These are phyloP conservation scores for Nemania bipapillata DNA, from an alignment of 2,329 filamentous ascomycete species.

Conservation along the genomic window DNA sequence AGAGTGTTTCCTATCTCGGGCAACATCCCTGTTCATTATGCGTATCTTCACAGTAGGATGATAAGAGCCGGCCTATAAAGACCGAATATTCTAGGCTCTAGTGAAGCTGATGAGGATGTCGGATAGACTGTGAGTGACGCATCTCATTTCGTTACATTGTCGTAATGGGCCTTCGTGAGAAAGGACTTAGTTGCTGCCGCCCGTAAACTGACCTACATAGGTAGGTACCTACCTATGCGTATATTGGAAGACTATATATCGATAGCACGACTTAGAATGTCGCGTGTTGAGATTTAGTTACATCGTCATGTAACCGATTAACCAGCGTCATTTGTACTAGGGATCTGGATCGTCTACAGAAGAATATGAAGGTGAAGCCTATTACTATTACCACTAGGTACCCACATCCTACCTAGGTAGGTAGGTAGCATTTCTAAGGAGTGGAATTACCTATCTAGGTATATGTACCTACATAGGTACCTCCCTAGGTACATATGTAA, in stretches of 20 bases:
- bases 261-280: not conserved
- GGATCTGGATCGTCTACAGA: no score
- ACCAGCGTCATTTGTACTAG: not conserved
- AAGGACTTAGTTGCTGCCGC: not conserved
- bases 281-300: not conserved
- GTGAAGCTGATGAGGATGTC: not conserved
- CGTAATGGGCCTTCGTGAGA: not conserved
- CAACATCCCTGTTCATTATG: conserved; percentile 1
- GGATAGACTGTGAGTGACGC: no score
- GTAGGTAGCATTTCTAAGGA: not conserved
- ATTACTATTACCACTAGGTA: not conserved
- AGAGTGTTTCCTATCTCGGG: not conserved
- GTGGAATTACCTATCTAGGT: no score
- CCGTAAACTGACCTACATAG: not conserved
- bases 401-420: no score
- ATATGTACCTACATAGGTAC: no score
- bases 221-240: not conserved
- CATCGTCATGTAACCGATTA: not conserved
- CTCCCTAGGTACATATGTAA: no score
- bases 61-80: no score
- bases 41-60: not conserved
- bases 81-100: no score
- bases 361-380: not conserved
- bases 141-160: no score
- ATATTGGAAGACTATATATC: not conserved